Evolutionary conservation across 257 asterid species (phyloP), one percentile per base, ranked within the genome.

Genomic region (Fraxinus pennsylvanica): DNA sequence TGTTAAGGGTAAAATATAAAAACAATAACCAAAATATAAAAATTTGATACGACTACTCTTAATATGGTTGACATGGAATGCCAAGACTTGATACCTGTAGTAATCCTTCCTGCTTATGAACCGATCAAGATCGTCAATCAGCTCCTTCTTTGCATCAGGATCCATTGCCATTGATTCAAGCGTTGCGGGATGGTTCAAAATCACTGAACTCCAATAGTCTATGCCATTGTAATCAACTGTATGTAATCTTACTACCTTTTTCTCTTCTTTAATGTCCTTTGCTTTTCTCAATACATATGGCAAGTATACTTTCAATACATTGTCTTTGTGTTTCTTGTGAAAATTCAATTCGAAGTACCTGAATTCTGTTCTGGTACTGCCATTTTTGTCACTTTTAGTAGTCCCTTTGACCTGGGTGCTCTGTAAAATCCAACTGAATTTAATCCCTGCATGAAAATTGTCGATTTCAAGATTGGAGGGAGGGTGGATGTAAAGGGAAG

Each of bases 111-210:
- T 89, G 27, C 72, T 83, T 39, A 87, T 77, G 66, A 91, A 93
- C 85, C 83, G 78, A 10, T 89, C 89, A n/a, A 93, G 87, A 84
- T 93, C 97, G 45, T 82, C 90, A 6, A 90, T 81, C 38, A 92
- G 3, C 73, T 59, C 88, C 69, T 71, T 59, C 81, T 90, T 87
- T 76, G 38, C 14, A 12, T 80, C 88, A 0, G 81, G 80, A 59
- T 91, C 89, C 96, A 92, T 90, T 2, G 96, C 95, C 83, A 92
- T 89, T 10, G 94, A 83, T 35, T 85, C 82, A 76, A 91, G 90
- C 0, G 84, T 90, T 0, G 94, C 96, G 0, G 96, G 96, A 75
- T 92, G 97, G 75, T 91, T 91, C 76, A 92, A 68, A 43, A 76
- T 87, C 50, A 92, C 92, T 0, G 92, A 86, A 78, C 95, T 83